Evolutionary conservation across 805 yeast genomes (phyloP), one percentile per base, ranked within the genome.

Genomic region (Kodamaea neixiangensis): DNA sequence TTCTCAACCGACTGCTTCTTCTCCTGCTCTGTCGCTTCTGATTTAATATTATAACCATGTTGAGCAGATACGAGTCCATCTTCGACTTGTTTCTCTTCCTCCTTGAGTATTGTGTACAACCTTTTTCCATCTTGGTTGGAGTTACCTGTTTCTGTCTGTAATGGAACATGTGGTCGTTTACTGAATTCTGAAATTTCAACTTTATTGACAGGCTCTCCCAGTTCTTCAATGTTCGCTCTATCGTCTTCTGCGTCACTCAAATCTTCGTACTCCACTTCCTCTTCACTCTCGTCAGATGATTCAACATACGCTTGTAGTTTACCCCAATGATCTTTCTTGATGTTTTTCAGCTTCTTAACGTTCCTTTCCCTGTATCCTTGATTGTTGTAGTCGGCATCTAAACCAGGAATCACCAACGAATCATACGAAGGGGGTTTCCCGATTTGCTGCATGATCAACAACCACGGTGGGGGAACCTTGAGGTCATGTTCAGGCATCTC

Each of bases 391-490:
- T 66, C 66, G 3, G 58, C 55, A 51, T 74, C 78, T 14, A 75
- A 49, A 0, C 78, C 79, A 0, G 79, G 89, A 6, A 89, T 78
- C 31, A 75, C 69, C 64, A 89, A 69, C 35, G 79, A 76, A 2
- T 85, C 84, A 67, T 89, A 92, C 15, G 90, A 77, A 0, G 97
- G 97, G 0, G 98, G 97, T 21, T 87, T 82, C 0, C 97, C 97
- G 11, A 80, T 59, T 49, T 79, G 74, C 48, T 77, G 77, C 88
- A 92, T 85, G 34, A 79, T 78, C 2, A 75, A 65, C 18, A 85
- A 75, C 97, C 97, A 93, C 0, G 97, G 97, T 1, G 91, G 90
- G 5, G 85, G 77, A 1, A 73, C 70, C 7, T 57, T 56, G 6
- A 49, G 49, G 18, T 70, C 75, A 37, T 73, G 67, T 5, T 78